Conservation (phyloP, 2,329 filamentous ascomycete genomes). For the Colletotrichum costaricense region DNA sequence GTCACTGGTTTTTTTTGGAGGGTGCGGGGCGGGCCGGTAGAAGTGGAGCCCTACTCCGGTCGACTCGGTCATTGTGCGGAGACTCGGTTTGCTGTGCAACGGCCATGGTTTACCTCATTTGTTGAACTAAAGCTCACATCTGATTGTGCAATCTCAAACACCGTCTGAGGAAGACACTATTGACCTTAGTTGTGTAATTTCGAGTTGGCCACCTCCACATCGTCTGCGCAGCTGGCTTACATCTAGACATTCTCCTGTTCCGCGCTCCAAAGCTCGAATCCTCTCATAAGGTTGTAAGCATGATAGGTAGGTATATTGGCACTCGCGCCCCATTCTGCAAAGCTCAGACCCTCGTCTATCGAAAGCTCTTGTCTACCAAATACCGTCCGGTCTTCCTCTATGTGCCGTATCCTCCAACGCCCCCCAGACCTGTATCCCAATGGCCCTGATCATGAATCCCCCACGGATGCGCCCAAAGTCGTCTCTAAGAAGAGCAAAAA, state of each 20-base stretch:
- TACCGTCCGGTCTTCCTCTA: background rate
- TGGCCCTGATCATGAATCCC: background rate
- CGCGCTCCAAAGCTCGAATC: no score
- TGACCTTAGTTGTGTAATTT: no score
- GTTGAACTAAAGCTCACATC: no score
- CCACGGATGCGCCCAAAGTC: background rate
- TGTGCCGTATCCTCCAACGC: background rate
- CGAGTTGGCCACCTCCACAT: no score
- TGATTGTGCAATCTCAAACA: no score
- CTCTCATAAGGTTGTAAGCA: no score
- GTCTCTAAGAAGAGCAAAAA: background rate
- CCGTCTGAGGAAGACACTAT: no score
- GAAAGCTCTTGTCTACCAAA: background rate
- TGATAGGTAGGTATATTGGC: no score
- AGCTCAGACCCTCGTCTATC: background rate
- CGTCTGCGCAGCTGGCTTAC: no score
- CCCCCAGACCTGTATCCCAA: background rate
- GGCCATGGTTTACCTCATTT: background rate
- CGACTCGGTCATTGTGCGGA: slow-evolving; percentile 4
- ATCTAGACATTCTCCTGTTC: no score
- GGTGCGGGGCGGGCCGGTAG: slow-evolving; percentile 28
- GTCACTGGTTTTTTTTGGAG: background rate
- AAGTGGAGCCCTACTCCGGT: background rate
- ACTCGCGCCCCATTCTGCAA: background rate
- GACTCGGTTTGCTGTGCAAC: slow-evolving; percentile 2